Conservation (phyloP, 768 basidiomycete species). For the Saitozyma podzolica region DNA sequence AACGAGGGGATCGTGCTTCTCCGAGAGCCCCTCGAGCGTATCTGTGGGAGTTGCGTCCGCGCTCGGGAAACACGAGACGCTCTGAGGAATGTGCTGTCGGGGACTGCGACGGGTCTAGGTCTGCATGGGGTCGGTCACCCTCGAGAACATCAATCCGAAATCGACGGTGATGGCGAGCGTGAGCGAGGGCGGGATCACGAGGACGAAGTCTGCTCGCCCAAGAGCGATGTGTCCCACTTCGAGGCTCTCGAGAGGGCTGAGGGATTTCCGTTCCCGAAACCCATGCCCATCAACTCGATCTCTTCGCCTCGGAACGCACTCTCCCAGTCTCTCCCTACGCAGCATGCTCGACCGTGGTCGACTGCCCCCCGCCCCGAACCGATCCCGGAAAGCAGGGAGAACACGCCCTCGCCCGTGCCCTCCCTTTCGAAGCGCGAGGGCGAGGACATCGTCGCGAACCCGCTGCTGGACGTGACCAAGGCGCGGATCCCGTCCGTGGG, state of each 20-base stretch:
- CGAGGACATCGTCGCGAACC: conserved; percentile 31
- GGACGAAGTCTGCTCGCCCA: not conserved
- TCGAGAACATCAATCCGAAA: conserved; percentile 1
- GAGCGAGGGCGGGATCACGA: not conserved
- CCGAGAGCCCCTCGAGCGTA: conserved; percentile 31
- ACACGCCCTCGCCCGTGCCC: conserved; percentile 3
- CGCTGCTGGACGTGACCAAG: conserved; percentile 42
- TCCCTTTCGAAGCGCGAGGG: conserved; percentile 1
- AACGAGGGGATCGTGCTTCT: conserved; percentile 22
- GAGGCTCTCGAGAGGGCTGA: no score
- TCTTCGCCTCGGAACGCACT: not conserved
- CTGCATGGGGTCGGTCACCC: no score
- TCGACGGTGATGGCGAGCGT: not conserved
- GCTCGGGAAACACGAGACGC: not conserved
- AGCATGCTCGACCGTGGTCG: conserved; percentile 31
- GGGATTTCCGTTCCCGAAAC: not conserved
- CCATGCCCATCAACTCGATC: not conserved
- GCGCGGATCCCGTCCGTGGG: conserved; percentile 34
- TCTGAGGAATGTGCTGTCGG: not conserved
- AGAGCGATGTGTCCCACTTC: no score
- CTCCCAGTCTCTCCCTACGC: conserved; percentile 37
- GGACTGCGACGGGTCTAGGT: not conserved
- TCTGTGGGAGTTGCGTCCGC: conserved; percentile 33
- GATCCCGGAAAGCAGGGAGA: conserved; percentile 6
- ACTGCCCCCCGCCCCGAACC: conserved; percentile 4